Conservation (phyloP, 2,329 filamentous ascomycete genomes). For the Claviceps pazoutovae region DNA sequence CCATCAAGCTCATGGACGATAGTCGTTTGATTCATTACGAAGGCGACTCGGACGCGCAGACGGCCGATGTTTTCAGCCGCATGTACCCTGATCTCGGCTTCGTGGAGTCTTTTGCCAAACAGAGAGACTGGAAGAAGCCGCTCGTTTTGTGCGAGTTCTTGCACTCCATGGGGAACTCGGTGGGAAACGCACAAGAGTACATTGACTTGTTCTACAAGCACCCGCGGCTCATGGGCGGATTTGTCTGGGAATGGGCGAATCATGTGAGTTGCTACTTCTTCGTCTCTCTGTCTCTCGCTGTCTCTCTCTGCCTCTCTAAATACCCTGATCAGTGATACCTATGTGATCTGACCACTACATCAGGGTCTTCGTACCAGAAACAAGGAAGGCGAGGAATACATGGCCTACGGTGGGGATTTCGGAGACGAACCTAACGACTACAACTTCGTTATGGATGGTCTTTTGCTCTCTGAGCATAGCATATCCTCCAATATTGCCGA, state of each 20-base stretch:
- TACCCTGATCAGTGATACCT: background rate
- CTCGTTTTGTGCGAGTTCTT: constrained; percentile 42
- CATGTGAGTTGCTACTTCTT: constrained; percentile 19
- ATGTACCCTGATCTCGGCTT: constrained; percentile 47
- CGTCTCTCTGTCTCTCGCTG: background rate
- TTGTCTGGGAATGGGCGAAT: constrained; percentile 52
- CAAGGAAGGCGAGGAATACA: constrained; percentile 30
- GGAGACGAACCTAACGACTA: constrained; percentile 45
- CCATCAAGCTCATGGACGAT: constrained; percentile 41
- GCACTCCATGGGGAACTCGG: constrained; percentile 60
- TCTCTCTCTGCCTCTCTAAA: background rate
- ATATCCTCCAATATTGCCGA: constrained; percentile 38
- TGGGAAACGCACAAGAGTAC: constrained; percentile 53
- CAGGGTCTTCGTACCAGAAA: constrained; percentile 28
- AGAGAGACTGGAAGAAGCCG: constrained; percentile 36
- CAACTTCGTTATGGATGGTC: constrained; percentile 45
- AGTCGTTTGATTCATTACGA: constrained; percentile 53
- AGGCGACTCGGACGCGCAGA: constrained; percentile 41
- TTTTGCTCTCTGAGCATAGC: constrained; percentile 30
- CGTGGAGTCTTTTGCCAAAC: constrained; percentile 25
- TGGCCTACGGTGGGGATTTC: constrained; percentile 49
- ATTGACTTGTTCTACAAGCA: constrained; percentile 47
- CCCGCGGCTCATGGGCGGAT: constrained; percentile 42
- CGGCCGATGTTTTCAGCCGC: constrained; percentile 48
- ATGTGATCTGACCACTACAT: background rate